These are phyloP conservation scores for Casuarina glauca DNA, from an alignment of 306 rosid species.

Conservation along the genomic window DNA sequence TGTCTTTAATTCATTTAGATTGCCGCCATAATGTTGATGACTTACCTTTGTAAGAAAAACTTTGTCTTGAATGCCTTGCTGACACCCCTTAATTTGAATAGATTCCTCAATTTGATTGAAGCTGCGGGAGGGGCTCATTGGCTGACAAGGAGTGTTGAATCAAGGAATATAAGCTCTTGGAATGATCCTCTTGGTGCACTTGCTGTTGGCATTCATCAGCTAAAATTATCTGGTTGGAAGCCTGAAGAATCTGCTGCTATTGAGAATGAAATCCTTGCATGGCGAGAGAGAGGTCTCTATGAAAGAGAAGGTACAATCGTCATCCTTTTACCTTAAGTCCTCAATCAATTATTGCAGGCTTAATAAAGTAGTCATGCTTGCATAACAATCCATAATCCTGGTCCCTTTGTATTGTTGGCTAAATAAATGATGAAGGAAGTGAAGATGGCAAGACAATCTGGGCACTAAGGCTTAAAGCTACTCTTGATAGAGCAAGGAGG, in stretches of 20 bases:
- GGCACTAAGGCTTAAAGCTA: slow-evolving; percentile 90
- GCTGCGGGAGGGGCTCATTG: slow-evolving; percentile 70
- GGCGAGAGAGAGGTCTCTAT: slow-evolving; percentile 80
- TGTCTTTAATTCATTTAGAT: not conserved
- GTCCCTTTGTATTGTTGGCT: slow-evolving; percentile 10
- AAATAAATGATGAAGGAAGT: slow-evolving; percentile 49
- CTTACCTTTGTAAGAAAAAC: slow-evolving; percentile 14
- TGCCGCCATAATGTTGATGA: not conserved
- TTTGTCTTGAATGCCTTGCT: slow-evolving; percentile 21
- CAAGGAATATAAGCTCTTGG: slow-evolving; percentile 70
- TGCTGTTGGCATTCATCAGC: slow-evolving; percentile 73
- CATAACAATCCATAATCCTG: slow-evolving; percentile 13
- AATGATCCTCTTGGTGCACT: slow-evolving; percentile 81
- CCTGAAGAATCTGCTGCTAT: slow-evolving; percentile 87
- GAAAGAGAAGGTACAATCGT: slow-evolving; percentile 70
- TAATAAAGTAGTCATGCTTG: not conserved
- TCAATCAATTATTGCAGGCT: slow-evolving; percentile 1
- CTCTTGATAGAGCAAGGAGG: slow-evolving; percentile 94
- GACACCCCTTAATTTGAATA: slow-evolving; percentile 37
- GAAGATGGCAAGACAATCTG: slow-evolving; percentile 93
- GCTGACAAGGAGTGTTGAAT: slow-evolving; percentile 70
- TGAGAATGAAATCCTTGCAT: slow-evolving; percentile 82
- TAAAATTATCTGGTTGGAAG: slow-evolving; percentile 82
- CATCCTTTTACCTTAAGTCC: slow-evolving; percentile 14
- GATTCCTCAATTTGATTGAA: slow-evolving; percentile 81